Base-by-base conservation (phyloP, 306 rosid species). In the Cucumis cinereus region DNA sequence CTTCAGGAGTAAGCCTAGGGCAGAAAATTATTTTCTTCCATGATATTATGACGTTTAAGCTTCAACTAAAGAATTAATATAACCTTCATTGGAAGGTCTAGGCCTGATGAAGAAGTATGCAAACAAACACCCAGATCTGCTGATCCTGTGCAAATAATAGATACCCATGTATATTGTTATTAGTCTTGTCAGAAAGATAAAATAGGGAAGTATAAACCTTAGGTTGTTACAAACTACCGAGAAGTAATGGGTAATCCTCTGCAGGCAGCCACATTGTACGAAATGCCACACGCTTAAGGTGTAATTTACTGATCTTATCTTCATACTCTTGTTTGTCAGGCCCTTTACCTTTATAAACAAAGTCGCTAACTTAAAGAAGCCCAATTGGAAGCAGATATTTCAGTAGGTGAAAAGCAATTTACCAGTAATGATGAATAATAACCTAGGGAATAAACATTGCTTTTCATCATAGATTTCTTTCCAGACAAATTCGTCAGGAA, bases 61-160 rank as follows among this genome's bases (percentile, higher is more conserved):
- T 74, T 60, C 41, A 41, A 40, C 24, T 58, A 41, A 16, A 77
- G 19, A 10, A 49, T 16, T 50, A 74, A 13, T 20, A 6, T 30
- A 35, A 92, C 99, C 99, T 94, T 94, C 99, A 92, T 94, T 43
- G 99, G 99, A 85, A 92, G 99, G 85, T 94, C 99, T 79, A 94
- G 81, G 79, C 97, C 99, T 20, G 99, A 94, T 52, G 99, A 94
- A 47, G 97, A 94, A 63, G 97, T 92, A 82, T 94, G 99, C 77
- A 94, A 82, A 84, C 99, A 94, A 76, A 94, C 92, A 63, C 99
- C 99, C 50, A 94, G 84, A 77, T 94, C 97, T 13, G 90, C 97
- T 5, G 99, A 94, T 75, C 99, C 99, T 94, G 87, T 59, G 80
- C 79, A 85, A 70, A 47, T 70, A 47, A 36, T 45, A 15, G 1